Conservation (phyloP, 1,139 yeast genomes). For the Kurtzmaniella quercitrusa region DNA sequence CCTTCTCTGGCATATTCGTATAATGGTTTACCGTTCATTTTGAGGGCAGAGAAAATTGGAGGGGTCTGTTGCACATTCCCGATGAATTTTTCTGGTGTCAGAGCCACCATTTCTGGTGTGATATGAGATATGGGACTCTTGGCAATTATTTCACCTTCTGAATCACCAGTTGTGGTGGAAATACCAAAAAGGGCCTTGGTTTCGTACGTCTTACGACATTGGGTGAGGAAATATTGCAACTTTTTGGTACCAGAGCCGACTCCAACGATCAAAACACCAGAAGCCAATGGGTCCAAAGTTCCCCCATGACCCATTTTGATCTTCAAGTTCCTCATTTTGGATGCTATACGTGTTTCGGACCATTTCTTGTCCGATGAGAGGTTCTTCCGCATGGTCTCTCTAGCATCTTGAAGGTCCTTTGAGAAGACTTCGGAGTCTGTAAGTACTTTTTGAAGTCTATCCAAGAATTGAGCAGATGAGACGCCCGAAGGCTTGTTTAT, state of each 20-base stretch:
- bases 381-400: slow-evolving; percentile 26
- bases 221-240: slow-evolving; percentile 65
- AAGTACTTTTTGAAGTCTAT: slow-evolving; percentile 59
- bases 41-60: slow-evolving; percentile 90
- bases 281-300: slow-evolving; percentile 90
- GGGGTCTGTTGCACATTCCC: slow-evolving; percentile 89
- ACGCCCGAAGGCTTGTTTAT: slow-evolving; percentile 84
- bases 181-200: slow-evolving; percentile 85
- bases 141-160: slow-evolving; percentile 77
- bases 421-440: slow-evolving; percentile 59
- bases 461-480: slow-evolving; percentile 72
- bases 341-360: slow-evolving; percentile 41
- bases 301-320: slow-evolving; percentile 98
- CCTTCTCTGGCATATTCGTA: slow-evolving; percentile 95
- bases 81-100: slow-evolving; percentile 56
- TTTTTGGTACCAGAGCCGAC: slow-evolving; percentile 86
- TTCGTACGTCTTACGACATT: slow-evolving; percentile 73
- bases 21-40: slow-evolving; percentile 90
- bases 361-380: slow-evolving; percentile 45
- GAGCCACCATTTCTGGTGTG: slow-evolving; percentile 47
- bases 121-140: slow-evolving; percentile 57
- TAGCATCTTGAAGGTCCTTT: slow-evolving; percentile 45
- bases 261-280: slow-evolving; percentile 90
- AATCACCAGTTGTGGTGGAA: slow-evolving; percentile 90
- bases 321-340: slow-evolving; percentile 49